A percentile compares a stretch with the other conserved stretches of the same genome.
These are phyloP conservation scores for Chenopodium quinoa DNA, from an alignment of 148 eudicot genomes.

Conservation along the genomic window DNA sequence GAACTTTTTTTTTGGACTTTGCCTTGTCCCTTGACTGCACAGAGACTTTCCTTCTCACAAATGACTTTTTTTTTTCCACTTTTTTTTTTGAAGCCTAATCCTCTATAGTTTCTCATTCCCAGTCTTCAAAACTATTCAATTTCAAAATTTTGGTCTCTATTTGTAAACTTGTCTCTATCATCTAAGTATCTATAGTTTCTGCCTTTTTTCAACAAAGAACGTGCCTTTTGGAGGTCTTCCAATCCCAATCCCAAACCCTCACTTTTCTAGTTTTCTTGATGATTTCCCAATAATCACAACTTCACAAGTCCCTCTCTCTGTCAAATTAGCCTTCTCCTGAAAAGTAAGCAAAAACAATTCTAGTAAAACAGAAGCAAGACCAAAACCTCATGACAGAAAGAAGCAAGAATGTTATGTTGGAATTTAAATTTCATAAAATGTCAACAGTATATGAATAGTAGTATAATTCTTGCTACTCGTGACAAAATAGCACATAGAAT, in stretches of 20 bases:
- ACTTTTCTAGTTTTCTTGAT: constrained; percentile 42
- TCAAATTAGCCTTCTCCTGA: constrained; percentile 28
- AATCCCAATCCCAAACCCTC: constrained; percentile 40
- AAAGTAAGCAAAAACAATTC: constrained; percentile 4
- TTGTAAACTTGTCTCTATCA: constrained; percentile 21
- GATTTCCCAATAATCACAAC: constrained; percentile 50
- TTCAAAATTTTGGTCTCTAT: constrained; percentile 15
- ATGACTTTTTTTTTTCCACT: not conserved
- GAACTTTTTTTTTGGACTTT: constrained; percentile 14
- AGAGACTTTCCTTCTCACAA: constrained; percentile 6
- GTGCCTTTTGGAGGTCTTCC: constrained; percentile 29
- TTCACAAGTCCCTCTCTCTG: constrained; percentile 22
- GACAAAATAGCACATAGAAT: constrained; percentile 7
- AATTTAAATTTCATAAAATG: not conserved
- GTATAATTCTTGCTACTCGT: not conserved
- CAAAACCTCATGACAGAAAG: not conserved
- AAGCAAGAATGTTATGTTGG: not conserved
- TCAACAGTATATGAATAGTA: too few relatives aligned
- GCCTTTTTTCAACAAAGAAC: constrained; percentile 22
- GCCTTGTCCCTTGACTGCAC: constrained; percentile 10
- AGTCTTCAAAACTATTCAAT: constrained; percentile 30
- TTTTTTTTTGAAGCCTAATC: constrained; percentile 23
- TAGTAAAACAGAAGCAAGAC: not conserved
- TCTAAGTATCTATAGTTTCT: constrained; percentile 20
- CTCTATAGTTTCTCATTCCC: constrained; percentile 31